A percentile compares a stretch with the other conserved stretches of the same genome.
phyloP scores from a whole-genome alignment of 2,329 filamentous ascomycete species.

The Gaeumannomyces sp. region DNA sequence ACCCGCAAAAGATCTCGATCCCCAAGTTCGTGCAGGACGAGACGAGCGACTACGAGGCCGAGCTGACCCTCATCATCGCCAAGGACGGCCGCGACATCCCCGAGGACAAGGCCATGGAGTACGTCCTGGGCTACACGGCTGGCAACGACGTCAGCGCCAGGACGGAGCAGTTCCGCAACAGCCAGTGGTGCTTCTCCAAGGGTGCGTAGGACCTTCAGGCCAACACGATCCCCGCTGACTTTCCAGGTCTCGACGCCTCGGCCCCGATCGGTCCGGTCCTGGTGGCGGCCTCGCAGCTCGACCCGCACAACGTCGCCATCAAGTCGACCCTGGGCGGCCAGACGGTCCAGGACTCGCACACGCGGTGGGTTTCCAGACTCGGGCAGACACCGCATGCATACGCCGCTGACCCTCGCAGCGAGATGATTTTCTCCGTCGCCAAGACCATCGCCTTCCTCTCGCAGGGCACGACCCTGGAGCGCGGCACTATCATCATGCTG shows the following conservation, averaged over 20 bases:
- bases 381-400: no score
- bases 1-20: slow-evolving; percentile 23
- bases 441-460: slow-evolving; percentile 29
- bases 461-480: slow-evolving; percentile 30
- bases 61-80: slow-evolving; percentile 30
- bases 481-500: slow-evolving; percentile 33
- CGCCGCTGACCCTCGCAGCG: slow-evolving; percentile 13
- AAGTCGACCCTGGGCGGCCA: slow-evolving; percentile 29
- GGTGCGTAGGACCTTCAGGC: slow-evolving; percentile 15
- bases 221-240: neutral
- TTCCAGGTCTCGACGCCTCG: slow-evolving; percentile 27
- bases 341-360: slow-evolving; percentile 31
- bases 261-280: slow-evolving; percentile 31
- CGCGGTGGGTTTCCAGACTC: slow-evolving; percentile 15
- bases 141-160: slow-evolving; percentile 33
- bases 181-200: slow-evolving; percentile 34
- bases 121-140: slow-evolving; percentile 33
- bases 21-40: slow-evolving; percentile 28
- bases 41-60: slow-evolving; percentile 34
- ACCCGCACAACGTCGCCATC: slow-evolving; percentile 26
- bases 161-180: slow-evolving; percentile 29
- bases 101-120: slow-evolving; percentile 28
- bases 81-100: slow-evolving; percentile 31
- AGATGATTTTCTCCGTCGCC: slow-evolving; percentile 33
- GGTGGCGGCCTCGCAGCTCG: slow-evolving; percentile 25